Evolutionary conservation across 129 eudicot species (phyloP), one percentile per base, ranked within the genome.

Genomic region (Escallonia rubra): DNA sequence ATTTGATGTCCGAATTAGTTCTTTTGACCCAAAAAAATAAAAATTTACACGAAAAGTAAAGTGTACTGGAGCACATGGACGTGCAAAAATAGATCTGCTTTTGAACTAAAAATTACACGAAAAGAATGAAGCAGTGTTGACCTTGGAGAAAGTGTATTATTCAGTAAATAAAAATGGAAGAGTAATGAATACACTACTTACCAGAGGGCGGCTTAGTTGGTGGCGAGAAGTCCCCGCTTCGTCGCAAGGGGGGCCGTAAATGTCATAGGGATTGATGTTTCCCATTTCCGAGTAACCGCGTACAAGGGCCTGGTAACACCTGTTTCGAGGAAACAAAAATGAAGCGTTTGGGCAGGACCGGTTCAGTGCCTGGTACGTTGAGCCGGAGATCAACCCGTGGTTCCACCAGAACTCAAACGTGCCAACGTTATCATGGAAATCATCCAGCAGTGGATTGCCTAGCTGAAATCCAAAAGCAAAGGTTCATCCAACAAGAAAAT

Each of bases 331-430:
- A 61, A 81, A 81, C 64, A 87, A 61, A 60, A 84, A 84, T 43
- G 95, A 87, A 58, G 79, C 87, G 41, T 67, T 65, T 40, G 80
- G 83, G 57, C 95, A 87, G 0, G 85, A 70, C 12, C 71, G 72
- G 54, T 87, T 87, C 68, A 87, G 69, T 72, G 83, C 65, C 8
- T 72, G 64, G 52, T 83, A 87, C 0, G 87, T 84, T 16, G 79
- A 57, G 64, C 79, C 90, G 2, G 87, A 77, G 55, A 87, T 76
- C 54, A 87, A 66, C 1, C 95, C 90, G 52, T 84, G 95, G 78
- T 78, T 87, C 85, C 84, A 81, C 95, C 95, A 87, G 49, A 69
- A 79, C 71, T 87, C 81, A 23, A 87, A 84, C 41, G 90, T 75
- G n/a, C 90, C 95, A 1, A 78, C 61, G 66, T 76, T 83, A 75